A percentile compares a stretch with the other conserved stretches of the same genome.
Evolutionary conservation across 2,329 filamentous ascomycete species (phyloP).

Genomic region (Xylaria sp.): DNA sequence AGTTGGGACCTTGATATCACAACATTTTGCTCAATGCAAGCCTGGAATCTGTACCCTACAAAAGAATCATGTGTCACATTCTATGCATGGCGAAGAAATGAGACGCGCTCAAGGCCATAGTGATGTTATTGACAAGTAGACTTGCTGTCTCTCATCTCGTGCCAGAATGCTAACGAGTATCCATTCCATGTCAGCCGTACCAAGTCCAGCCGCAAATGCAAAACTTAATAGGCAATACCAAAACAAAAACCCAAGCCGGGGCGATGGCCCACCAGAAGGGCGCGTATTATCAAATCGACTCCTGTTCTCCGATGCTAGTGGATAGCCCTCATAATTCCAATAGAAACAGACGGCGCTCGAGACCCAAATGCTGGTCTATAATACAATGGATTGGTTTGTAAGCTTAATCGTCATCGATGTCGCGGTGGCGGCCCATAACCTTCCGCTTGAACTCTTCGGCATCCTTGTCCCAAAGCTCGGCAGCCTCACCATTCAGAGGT

Average conservation of each 20-base stretch:
- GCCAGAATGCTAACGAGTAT: slow-evolving; percentile 22
- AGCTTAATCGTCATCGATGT: slow-evolving; percentile 66
- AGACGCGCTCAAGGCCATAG: slow-evolving; percentile 8
- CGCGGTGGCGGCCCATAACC: slow-evolving; percentile 66
- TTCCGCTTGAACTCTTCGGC: slow-evolving; percentile 84
- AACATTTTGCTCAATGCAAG: not conserved
- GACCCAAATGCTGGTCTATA: slow-evolving; percentile 19
- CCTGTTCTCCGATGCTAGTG: slow-evolving; percentile 48
- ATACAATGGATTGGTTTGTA: slow-evolving; percentile 1
- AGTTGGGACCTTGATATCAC: not conserved
- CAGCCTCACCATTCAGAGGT: slow-evolving; percentile 93
- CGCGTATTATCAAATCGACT: slow-evolving; percentile 42
- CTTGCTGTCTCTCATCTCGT: slow-evolving; percentile 5
- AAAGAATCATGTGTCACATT: no score
- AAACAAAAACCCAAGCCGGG: slow-evolving; percentile 16
- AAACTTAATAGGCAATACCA: slow-evolving; percentile 25
- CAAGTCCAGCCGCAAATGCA: slow-evolving; percentile 19
- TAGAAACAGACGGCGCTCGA: slow-evolving; percentile 26
- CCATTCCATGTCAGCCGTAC: slow-evolving; percentile 14
- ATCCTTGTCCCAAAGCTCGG: slow-evolving; percentile 93
- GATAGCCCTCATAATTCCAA: slow-evolving; percentile 21
- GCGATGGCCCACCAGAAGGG: slow-evolving; percentile 36
- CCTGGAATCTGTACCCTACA: no score
- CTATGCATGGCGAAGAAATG: not conserved
- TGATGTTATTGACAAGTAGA: slow-evolving; percentile 27